Conservation (phyloP, 169 alveolate species). For the Plasmodium falciparum region DNA sequence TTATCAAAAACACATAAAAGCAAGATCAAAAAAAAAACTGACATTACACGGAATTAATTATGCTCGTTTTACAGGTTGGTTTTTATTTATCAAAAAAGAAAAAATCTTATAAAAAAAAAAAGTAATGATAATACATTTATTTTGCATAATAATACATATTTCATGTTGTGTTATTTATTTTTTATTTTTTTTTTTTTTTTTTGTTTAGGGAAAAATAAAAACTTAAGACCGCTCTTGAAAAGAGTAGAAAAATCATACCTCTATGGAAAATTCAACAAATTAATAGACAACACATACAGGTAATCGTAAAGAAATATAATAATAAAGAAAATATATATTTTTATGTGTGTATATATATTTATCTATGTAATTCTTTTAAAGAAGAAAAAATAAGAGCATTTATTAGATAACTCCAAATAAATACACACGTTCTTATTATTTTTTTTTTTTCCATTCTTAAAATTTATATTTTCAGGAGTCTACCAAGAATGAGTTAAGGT, state of each 20-base stretch:
- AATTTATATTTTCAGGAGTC: conserved; percentile 59
- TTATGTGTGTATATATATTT: too few relatives aligned
- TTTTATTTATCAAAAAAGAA: background rate
- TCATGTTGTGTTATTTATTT: too few relatives aligned
- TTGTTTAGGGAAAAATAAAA: conserved; percentile 81
- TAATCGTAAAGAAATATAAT: conserved; percentile 4
- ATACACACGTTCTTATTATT: background rate
- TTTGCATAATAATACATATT: too few relatives aligned
- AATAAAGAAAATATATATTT: background rate
- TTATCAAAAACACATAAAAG: conserved; percentile 52
- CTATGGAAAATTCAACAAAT: conserved; percentile 86
- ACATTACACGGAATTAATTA: conserved; percentile 84
- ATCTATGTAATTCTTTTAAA: background rate
- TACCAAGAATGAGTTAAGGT: conserved; percentile 74
- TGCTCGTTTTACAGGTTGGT: conserved; percentile 80
- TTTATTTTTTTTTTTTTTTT: background rate
- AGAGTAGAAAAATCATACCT: conserved; percentile 89
- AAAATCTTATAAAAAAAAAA: too few relatives aligned
- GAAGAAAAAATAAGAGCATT: background rate
- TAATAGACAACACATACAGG: conserved; percentile 78
- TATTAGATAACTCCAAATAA: too few relatives aligned
- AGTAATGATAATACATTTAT: too few relatives aligned
- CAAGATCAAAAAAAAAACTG: conserved; percentile 74
- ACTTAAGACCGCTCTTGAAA: conserved; percentile 85
- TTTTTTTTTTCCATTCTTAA: background rate